A percentile compares a stretch with the other conserved stretches of the same genome.
phyloP scores from a whole-genome alignment of 2,329 filamentous ascomycete species.

The Aspergillus oerlinghausenensis region DNA sequence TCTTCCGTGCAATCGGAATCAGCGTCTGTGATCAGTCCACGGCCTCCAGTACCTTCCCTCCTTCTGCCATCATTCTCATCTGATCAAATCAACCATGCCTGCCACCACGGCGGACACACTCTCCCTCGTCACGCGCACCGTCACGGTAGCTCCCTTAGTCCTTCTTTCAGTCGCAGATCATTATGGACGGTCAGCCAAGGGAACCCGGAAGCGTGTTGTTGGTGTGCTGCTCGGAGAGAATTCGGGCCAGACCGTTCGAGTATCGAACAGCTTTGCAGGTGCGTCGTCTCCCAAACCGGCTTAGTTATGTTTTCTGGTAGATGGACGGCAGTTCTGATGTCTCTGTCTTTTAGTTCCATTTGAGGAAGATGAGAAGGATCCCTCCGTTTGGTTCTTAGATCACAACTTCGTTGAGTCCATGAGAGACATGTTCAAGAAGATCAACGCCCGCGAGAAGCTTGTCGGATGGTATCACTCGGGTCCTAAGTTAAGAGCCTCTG shows the following conservation, averaged over 20 bases:
- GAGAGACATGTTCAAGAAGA: conserved; percentile 99
- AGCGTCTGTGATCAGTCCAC: conserved; percentile 4
- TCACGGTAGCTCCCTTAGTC: conserved; percentile 95
- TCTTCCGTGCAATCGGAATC: background rate
- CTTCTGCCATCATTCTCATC: background rate
- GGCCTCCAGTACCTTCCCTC: background rate
- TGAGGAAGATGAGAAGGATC: conserved; percentile 98
- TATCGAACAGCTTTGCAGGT: conserved; percentile 99
- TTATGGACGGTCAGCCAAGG: conserved; percentile 90
- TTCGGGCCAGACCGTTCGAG: conserved; percentile 89
- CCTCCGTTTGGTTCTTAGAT: conserved; percentile 97
- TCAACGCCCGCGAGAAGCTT: conserved; percentile 97
- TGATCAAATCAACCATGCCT: conserved; percentile 64
- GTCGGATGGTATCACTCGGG: conserved; percentile 99
- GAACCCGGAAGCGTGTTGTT: conserved; percentile 82
- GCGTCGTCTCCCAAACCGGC: conserved; percentile 28
- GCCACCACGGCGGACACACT: conserved; percentile 95
- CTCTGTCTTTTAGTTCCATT: conserved; percentile 68
- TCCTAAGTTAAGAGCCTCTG: conserved; percentile 91
- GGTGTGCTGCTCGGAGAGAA: conserved; percentile 94
- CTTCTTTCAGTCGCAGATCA: conserved; percentile 97
- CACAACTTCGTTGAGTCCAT: conserved; percentile 99
- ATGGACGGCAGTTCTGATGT: conserved; percentile 15
- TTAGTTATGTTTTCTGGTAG: background rate
- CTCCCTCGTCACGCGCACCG: conserved; percentile 87